These are phyloP conservation scores for Chernovozyma aurita DNA, from an alignment of 1,139 yeast genomes.

Conservation along the genomic window DNA sequence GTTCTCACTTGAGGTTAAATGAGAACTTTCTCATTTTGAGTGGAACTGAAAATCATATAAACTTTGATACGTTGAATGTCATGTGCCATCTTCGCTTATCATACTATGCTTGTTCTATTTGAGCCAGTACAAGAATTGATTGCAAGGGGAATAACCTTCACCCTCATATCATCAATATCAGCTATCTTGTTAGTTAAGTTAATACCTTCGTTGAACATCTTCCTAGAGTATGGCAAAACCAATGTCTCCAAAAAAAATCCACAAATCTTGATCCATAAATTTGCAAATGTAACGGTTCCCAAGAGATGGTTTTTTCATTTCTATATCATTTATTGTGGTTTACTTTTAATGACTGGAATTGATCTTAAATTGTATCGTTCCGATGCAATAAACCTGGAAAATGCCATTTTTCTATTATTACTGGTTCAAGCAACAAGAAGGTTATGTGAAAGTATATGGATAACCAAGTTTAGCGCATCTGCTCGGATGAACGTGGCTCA, in stretches of 20 bases:
- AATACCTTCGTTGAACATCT: conserved; percentile 11
- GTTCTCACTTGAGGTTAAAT: too few relatives aligned
- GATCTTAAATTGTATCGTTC: neutral
- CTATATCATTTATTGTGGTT: conserved; percentile 29
- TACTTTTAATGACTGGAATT: conserved; percentile 4
- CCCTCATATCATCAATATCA: too few relatives aligned
- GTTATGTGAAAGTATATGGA: conserved; percentile 50
- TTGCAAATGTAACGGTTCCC: conserved; percentile 34
- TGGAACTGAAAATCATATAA: too few relatives aligned
- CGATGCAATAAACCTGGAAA: too few relatives aligned
- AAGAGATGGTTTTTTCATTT: conserved; percentile 47
- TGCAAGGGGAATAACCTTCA: too few relatives aligned
- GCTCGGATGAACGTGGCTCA: conserved; percentile 73
- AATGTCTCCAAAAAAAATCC: neutral
- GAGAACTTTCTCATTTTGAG: too few relatives aligned
- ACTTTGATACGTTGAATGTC: too few relatives aligned
- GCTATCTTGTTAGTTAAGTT: conserved; percentile 12
- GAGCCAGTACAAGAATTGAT: too few relatives aligned
- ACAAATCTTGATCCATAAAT: neutral
- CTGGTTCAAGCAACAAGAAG: conserved; percentile 64
- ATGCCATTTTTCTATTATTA: conserved; percentile 8
- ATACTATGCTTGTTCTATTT: too few relatives aligned
- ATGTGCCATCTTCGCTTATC: too few relatives aligned
- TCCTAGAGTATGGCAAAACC: conserved; percentile 19
- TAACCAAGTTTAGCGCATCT: conserved; percentile 43